Evolutionary conservation across 2,329 filamentous ascomycete species (phyloP), one percentile per base, ranked within the genome.

Genomic region (Ophiobolus disseminans): DNA sequence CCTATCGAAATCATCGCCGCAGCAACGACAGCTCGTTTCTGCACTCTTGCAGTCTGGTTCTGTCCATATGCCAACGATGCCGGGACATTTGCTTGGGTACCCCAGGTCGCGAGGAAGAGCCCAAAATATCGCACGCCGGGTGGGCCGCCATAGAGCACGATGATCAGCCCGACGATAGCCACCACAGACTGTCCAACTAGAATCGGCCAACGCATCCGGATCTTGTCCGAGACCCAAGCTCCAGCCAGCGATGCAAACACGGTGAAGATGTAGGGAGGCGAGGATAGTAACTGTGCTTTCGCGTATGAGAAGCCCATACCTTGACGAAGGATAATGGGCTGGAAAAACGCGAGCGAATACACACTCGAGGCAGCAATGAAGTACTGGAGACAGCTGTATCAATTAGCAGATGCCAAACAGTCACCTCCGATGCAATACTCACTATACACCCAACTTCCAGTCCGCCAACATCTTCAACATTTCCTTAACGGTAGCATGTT

Each of bases 371-470:
- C 65, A 5, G 58, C 60, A 3, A 69, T 58, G 39, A 69, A 70
- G 53, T 68, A 67, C 34, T 68, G 62, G 4, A 70, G 19, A 3
- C 53, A 62, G 50, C 60, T 63, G 9, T n/a, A 6, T 14, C 8
- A 14, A 14, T 32, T 7, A 32, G 30, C 30, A 32, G 30, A 32
- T 32, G 7, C 30, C 10, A 6, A 28, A 28, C n/a, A 2, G n/a
- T 28, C 25, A 28, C 9, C 7, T 20, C 7, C n/a, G 9, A 17
- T 58, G 14, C 6, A 4, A 3, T 32, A 55, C 58, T 47, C 35
- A 65, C 60, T 66, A 69, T 13, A 65, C 46, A 23, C 54, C 48
- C n/a, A 69, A 45, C 28, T 69, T 70, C 61, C 61, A 66, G 45
- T 70, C 66, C 20, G 55, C n/a, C 3, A 68, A 51, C 46, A 66